A percentile compares a stretch with the other conserved stretches of the same genome.
These are phyloP conservation scores for Mycena kentingensis DNA, from an alignment of 768 basidiomycete genomes.

Conservation along the genomic window DNA sequence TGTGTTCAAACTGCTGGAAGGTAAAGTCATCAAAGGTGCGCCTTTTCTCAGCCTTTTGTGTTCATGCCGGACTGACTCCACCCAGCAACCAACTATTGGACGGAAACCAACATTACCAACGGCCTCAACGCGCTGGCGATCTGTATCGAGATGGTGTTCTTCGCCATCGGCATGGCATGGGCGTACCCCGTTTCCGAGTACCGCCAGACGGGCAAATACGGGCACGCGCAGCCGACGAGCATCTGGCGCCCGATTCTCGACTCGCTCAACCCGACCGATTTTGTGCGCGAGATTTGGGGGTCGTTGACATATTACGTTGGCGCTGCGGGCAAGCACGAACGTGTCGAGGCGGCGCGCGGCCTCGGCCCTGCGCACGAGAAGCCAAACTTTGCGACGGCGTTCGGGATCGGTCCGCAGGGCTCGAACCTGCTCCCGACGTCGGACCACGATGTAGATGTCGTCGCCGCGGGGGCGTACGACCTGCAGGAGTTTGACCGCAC, in stretches of 20 bases:
- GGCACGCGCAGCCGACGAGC: background rate
- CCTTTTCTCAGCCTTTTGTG: background rate
- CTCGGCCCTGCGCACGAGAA: constrained; percentile 19
- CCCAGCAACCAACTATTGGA: constrained; percentile 78
- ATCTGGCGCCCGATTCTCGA: constrained; percentile 10
- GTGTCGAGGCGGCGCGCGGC: constrained; percentile 11
- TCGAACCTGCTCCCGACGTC: constrained; percentile 2
- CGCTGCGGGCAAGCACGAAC: constrained; percentile 32
- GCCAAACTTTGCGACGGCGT: constrained; percentile 37
- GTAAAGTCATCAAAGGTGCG: constrained; percentile 69
- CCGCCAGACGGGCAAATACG: no score
- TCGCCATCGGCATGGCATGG: constrained; percentile 78
- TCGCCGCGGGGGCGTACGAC: background rate
- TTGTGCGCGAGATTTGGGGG: constrained; percentile 59
- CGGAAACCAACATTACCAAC: constrained; percentile 78
- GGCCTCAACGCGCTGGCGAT: constrained; percentile 81
- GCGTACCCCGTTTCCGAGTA: constrained; percentile 80
- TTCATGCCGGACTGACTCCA: background rate
- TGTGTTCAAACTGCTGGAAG: constrained; percentile 66
- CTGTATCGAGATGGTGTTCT: constrained; percentile 91
- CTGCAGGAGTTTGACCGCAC: constrained; percentile 4
- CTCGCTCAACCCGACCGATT: constrained; percentile 50
- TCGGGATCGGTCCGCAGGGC: constrained; percentile 31
- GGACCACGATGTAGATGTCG: no score
- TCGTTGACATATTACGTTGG: constrained; percentile 66